phyloP scores from a whole-genome alignment of 768 basidiomycete genomes.

The Sporobolomyces pararoseus region DNA sequence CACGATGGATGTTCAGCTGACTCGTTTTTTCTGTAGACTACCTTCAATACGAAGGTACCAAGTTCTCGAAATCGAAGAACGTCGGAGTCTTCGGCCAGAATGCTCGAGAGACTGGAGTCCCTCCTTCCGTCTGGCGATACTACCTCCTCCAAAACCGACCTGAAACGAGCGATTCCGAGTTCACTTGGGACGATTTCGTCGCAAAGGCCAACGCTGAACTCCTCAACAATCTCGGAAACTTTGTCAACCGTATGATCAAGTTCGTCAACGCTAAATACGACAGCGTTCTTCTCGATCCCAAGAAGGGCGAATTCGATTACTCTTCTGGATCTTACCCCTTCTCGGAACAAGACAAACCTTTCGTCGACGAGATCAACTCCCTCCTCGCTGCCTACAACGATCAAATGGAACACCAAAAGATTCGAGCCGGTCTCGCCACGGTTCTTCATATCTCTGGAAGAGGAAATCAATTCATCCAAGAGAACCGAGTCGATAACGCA shows the following conservation, averaged over 20 bases:
- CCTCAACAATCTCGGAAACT: slow-evolving; percentile 97
- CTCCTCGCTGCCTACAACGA: slow-evolving; percentile 74
- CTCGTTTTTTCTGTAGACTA: slow-evolving; percentile 63
- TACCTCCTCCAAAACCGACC: slow-evolving; percentile 88
- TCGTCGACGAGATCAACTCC: slow-evolving; percentile 72
- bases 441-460: slow-evolving; percentile 84
- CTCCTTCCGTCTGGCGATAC: slow-evolving; percentile 93
- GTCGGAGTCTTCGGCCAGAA: slow-evolving; percentile 95
- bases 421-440: slow-evolving; percentile 78
- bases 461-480: slow-evolving; percentile 92
- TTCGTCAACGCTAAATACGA: slow-evolving; percentile 83
- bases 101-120: slow-evolving; percentile 87
- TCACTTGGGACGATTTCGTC: slow-evolving; percentile 93
- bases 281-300: slow-evolving; percentile 72
- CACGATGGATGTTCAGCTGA: too few relatives aligned
- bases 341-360: slow-evolving; percentile 58
- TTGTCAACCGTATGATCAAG: slow-evolving; percentile 89
- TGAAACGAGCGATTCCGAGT: slow-evolving; percentile 89
- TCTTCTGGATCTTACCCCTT: slow-evolving; percentile 59
- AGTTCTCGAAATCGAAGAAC: slow-evolving; percentile 96
- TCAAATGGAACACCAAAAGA: slow-evolving; percentile 85
- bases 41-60: slow-evolving; percentile 95
- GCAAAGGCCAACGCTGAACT: slow-evolving; percentile 87
- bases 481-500: slow-evolving; percentile 83
- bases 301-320: slow-evolving; percentile 65